Evolutionary conservation across 202 grass and related monocot genomes (phyloP).

Genomic region (Panicum virgatum): DNA sequence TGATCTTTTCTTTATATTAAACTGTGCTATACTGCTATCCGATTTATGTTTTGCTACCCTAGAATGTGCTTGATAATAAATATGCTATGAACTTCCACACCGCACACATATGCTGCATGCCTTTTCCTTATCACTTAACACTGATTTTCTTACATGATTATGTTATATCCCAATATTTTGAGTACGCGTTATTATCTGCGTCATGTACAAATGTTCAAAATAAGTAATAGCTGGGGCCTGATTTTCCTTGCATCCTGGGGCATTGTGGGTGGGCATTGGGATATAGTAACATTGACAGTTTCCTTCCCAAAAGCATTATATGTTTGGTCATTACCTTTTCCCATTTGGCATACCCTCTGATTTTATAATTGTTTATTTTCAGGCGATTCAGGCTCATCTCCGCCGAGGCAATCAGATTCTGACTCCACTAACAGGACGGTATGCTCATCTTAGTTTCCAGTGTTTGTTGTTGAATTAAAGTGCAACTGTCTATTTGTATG

Average conservation of each 20-base stretch:
- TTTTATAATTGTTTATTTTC: conserved; percentile 29
- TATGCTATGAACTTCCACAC: neutral
- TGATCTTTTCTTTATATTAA: neutral
- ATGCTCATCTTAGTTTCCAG: conserved; percentile 16
- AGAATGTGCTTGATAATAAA: neutral
- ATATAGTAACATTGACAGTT: neutral
- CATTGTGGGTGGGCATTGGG: neutral
- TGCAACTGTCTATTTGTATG: neutral
- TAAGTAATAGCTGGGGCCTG: neutral
- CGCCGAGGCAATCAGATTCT: conserved; percentile 58
- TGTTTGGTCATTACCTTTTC: neutral
- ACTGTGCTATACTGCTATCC: neutral
- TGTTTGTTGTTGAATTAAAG: conserved; percentile 20
- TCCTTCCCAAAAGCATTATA: neutral
- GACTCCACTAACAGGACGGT: conserved; percentile 78
- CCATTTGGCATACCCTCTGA: neutral
- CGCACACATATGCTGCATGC: neutral
- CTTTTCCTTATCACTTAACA: no score
- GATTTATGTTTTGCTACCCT: neutral
- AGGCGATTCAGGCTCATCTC: conserved; percentile 65
- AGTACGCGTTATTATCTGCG: neutral
- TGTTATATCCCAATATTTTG: neutral
- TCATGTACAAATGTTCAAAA: neutral
- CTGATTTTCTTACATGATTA: neutral
- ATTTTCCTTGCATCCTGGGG: neutral